Evolutionary conservation across 202 grass and related monocot species (phyloP).

Genomic region (Eragrostis tef): DNA sequence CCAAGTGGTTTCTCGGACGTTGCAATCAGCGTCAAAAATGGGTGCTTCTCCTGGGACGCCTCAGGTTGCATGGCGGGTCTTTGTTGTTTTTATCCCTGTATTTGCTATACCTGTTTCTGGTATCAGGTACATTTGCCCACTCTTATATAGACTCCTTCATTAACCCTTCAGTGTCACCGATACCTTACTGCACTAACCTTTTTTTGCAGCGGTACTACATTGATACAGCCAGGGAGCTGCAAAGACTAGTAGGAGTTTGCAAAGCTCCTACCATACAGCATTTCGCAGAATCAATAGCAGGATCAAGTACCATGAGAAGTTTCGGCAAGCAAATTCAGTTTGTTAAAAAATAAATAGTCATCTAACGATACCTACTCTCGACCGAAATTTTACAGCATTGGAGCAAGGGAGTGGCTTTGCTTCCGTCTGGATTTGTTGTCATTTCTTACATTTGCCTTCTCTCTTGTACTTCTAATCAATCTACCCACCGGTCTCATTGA

Average conservation of each 20-base stretch:
- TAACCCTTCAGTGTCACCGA: neutral
- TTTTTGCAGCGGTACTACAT: neutral
- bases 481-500: conserved; percentile 63
- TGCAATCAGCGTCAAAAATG: neutral
- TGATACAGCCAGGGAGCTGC: neutral
- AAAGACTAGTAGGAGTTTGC: neutral
- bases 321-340: neutral
- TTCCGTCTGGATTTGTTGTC: conserved; percentile 74
- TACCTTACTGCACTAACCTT: neutral
- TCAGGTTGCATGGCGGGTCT: conserved; percentile 94
- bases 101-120: conserved; percentile 66
- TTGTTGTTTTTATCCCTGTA: conserved; percentile 80
- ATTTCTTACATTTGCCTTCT: conserved; percentile 75
- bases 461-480: conserved; percentile 74
- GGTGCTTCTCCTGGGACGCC: conserved; percentile 50
- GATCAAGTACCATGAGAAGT: neutral
- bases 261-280: neutral
- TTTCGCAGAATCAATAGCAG: neutral
- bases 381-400: neutral
- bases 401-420: neutral
- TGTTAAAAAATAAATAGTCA: neutral
- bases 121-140: conserved; percentile 71
- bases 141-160: conserved; percentile 10
- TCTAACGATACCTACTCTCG: neutral
- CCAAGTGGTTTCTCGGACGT: neutral